Evolutionary conservation across 345 rosid genomes (phyloP).

Genomic region (Sisymbrium irio): DNA sequence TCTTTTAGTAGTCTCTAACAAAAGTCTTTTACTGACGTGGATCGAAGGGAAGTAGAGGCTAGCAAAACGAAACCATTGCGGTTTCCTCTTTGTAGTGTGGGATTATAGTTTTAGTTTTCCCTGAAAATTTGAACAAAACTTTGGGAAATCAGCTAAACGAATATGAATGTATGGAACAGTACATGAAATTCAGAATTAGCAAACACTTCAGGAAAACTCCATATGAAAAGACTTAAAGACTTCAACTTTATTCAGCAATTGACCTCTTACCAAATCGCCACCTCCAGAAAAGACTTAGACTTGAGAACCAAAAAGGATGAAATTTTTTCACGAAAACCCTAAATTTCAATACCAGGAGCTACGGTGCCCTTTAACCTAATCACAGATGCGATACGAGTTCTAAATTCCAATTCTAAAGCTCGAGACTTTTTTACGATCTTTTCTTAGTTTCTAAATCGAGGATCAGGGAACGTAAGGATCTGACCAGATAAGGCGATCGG

Average conservation of each 20-base stretch:
- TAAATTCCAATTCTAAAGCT: neutral
- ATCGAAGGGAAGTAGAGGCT: neutral
- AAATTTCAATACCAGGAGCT: slow-evolving; percentile 1
- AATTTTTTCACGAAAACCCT: too few relatives aligned
- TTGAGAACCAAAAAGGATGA: too few relatives aligned
- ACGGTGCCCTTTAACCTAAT: neutral
- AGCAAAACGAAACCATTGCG: slow-evolving; percentile 12
- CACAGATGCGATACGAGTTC: neutral
- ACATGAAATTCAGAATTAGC: too few relatives aligned
- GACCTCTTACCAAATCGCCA: neutral
- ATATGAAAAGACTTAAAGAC: neutral
- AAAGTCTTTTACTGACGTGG: neutral
- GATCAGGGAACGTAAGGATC: slow-evolving; percentile 19
- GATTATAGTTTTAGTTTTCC: neutral
- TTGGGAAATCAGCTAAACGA: neutral
- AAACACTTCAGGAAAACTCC: too few relatives aligned
- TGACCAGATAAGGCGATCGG: slow-evolving; percentile 6
- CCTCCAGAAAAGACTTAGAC: too few relatives aligned
- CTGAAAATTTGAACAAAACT: slow-evolving; percentile 12
- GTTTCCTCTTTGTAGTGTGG: neutral
- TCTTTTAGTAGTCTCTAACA: too few relatives aligned
- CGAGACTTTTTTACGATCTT: neutral
- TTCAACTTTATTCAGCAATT: neutral
- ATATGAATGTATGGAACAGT: neutral
- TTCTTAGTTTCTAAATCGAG: neutral